These are phyloP conservation scores for Urochloa ruziziensis DNA, from an alignment of 176 grass and related monocot species.

Conservation along the genomic window DNA sequence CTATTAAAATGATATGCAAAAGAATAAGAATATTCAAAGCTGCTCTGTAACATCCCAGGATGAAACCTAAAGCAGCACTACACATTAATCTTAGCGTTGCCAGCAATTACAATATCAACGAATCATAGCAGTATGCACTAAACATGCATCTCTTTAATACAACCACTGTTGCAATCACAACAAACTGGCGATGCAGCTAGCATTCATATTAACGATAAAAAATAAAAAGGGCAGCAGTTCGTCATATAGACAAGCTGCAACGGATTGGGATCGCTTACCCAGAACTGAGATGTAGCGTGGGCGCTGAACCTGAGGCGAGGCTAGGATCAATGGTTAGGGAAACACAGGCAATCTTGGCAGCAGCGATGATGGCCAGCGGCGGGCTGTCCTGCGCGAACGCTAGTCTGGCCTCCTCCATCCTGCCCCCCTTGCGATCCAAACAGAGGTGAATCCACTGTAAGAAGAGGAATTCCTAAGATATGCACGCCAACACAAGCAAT, in stretches of 20 bases:
- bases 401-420: conserved; percentile 58
- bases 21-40: neutral
- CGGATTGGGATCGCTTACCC: conserved; percentile 33
- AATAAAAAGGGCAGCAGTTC: neutral
- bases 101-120: neutral
- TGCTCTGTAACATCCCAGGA: neutral
- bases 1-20: neutral
- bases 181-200: neutral
- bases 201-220: too few species aligned
- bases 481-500: too few species aligned
- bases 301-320: conserved; percentile 55
- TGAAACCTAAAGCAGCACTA: neutral
- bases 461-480: too few species aligned
- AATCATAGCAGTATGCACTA: neutral
- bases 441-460: too few species aligned
- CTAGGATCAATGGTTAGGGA: conserved; percentile 50
- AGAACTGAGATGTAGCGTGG: conserved; percentile 56
- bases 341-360: conserved; percentile 66
- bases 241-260: neutral
- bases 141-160: neutral
- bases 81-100: neutral
- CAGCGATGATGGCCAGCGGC: conserved; percentile 66
- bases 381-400: conserved; percentile 59
- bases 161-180: neutral
- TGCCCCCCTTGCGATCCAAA: neutral